Percentiles rank a stretch among this genome's conserved stretches.
These are phyloP conservation scores for Fusarium siculi DNA, from an alignment of 2,329 filamentous ascomycete species.

Conservation along the genomic window DNA sequence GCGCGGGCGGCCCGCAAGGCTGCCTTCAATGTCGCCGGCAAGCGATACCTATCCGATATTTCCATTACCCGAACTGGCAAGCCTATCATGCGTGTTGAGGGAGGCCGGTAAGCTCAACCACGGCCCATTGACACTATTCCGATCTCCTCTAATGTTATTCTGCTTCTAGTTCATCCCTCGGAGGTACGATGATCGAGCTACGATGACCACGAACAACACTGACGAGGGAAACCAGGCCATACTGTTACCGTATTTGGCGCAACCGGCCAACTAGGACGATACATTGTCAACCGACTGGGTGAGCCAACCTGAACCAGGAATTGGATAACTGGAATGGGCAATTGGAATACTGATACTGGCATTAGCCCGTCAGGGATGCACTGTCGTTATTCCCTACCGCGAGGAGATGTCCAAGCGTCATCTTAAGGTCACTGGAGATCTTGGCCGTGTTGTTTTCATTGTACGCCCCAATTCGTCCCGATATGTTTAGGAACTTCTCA, in stretches of 20 bases:
- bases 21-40: constrained; percentile 59
- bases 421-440: constrained; percentile 93
- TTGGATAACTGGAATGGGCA: not conserved
- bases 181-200: constrained; percentile 68
- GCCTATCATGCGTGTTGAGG: constrained; percentile 87
- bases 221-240: constrained; percentile 71
- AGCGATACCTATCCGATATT: constrained; percentile 78
- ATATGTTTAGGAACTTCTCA: not conserved
- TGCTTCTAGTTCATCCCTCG: constrained; percentile 78
- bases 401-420: constrained; percentile 99
- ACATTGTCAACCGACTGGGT: constrained; percentile 96
- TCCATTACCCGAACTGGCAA: constrained; percentile 95
- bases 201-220: constrained; percentile 34
- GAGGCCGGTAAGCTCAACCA: constrained; percentile 77
- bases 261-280: constrained; percentile 93
- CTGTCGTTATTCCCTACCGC: constrained; percentile 90
- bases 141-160: constrained; percentile 42
- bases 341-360: constrained; percentile 35
- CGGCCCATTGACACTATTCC: constrained; percentile 38
- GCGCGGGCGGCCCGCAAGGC: constrained; percentile 63
- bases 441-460: constrained; percentile 88
- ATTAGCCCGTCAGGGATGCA: constrained; percentile 89
- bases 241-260: constrained; percentile 98
- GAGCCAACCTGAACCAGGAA: constrained; percentile 35
- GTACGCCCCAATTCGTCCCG: constrained; percentile 57